Evolutionary conservation across 345 rosid genomes (phyloP).

Genomic region (Carallia brachiata): DNA sequence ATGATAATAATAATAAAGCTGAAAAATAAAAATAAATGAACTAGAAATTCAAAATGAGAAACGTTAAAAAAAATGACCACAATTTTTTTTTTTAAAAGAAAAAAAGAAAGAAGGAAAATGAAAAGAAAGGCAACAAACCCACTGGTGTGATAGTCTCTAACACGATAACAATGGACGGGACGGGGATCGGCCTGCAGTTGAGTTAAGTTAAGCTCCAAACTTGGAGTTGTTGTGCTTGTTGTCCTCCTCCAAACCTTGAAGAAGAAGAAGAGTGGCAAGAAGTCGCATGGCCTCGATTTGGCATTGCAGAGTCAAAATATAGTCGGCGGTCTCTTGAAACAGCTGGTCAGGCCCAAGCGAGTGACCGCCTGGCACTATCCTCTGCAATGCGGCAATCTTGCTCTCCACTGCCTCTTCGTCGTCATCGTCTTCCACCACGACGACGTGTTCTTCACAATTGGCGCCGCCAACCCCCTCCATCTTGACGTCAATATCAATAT

Average conservation of each 20-base stretch:
- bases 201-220: no score
- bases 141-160: no score
- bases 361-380: slow-evolving; percentile 72
- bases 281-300: slow-evolving; percentile 62
- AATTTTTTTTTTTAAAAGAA: no score
- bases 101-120: no score
- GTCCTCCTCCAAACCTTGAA: slow-evolving; percentile 51
- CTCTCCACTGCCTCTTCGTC: slow-evolving; percentile 41
- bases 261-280: slow-evolving; percentile 32
- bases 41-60: no score
- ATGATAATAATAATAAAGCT: no score
- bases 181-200: no score
- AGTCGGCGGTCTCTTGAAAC: slow-evolving; percentile 71
- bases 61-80: no score
- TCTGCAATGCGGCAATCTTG: slow-evolving; percentile 67
- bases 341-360: slow-evolving; percentile 52
- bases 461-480: slow-evolving; percentile 2
- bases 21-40: no score
- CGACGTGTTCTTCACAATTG: slow-evolving; percentile 2
- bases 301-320: slow-evolving; percentile 55
- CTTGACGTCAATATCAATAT: no score
- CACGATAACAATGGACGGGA: no score
- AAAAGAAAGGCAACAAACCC: no score
- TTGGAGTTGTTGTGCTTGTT: slow-evolving; percentile 13
- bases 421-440: slow-evolving; percentile 23